Conservation (phyloP, 75 land plant genomes). For the Picea glauca region DNA sequence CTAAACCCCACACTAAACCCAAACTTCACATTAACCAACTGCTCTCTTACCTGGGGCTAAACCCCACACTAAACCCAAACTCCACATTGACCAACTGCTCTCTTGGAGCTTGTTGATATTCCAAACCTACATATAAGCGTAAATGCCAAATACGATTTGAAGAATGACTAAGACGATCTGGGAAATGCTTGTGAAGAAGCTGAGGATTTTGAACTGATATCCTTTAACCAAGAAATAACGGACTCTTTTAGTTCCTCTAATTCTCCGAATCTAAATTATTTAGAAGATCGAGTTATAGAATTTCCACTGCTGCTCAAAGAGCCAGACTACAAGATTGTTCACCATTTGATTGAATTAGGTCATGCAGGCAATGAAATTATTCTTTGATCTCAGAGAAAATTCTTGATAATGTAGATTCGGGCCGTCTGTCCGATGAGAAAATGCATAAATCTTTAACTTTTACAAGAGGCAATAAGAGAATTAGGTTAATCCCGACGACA, state of each 20-base stretch:
- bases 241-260: neutral
- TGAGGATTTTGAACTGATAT: neutral
- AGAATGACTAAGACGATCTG: neutral
- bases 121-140: too few species aligned
- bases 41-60: too few species aligned
- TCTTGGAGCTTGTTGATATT: too few species aligned
- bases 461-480: constrained; percentile 4
- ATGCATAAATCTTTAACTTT: neutral
- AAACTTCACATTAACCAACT: too few species aligned
- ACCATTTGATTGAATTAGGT: too few species aligned
- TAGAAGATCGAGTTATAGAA: neutral
- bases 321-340: neutral
- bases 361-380: neutral
- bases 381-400: neutral
- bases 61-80: too few species aligned
- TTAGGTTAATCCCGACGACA: neutral
- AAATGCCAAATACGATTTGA: neutral
- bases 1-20: too few species aligned
- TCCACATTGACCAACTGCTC: too few species aligned
- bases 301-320: neutral
- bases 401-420: neutral
- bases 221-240: neutral
- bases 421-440: neutral
- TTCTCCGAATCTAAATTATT: neutral
- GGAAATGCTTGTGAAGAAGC: neutral